Conservation (phyloP, 306 rosid genomes). For the Macrotyloma uniflorum region DNA sequence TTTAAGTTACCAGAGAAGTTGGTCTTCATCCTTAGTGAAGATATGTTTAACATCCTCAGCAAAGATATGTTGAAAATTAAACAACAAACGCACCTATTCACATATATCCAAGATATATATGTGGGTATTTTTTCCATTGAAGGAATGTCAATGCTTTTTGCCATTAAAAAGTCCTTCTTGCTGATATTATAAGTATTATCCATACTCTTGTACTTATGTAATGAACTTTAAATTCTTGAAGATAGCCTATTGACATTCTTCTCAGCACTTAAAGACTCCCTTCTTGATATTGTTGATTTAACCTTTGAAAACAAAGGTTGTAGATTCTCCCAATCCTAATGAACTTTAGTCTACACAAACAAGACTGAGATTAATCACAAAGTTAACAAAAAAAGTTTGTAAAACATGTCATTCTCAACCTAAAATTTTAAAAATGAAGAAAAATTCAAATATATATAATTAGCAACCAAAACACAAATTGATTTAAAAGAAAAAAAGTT, state of each 20-base stretch:
- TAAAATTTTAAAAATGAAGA: constrained; percentile 2
- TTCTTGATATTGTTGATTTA: constrained; percentile 38
- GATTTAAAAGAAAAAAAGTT: not conserved
- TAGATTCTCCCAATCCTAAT: constrained; percentile 54
- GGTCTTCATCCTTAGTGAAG: constrained; percentile 73
- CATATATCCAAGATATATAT: too few relatives aligned
- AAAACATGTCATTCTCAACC: too few relatives aligned
- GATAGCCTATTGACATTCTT: constrained; percentile 47
- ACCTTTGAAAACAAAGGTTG: constrained; percentile 35
- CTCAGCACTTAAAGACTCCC: constrained; percentile 11
- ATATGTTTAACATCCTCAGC: constrained; percentile 43
- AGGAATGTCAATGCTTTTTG: constrained; percentile 47
- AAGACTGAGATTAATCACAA: constrained; percentile 14
- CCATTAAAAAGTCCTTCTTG: constrained; percentile 43
- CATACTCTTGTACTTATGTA: constrained; percentile 43
- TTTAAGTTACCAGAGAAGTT: constrained; percentile 58
- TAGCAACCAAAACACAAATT: not conserved
- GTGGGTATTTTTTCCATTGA: constrained; percentile 69
- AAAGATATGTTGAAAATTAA: constrained; percentile 61
- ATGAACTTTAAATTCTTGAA: constrained; percentile 58
- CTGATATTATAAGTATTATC: constrained; percentile 45
- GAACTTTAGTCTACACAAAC: constrained; percentile 57
- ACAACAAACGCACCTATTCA: too few relatives aligned
- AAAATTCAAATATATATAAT: not conserved
- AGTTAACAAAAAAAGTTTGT: not conserved